A percentile compares a stretch with the other conserved stretches of the same genome.
Conservation (phyloP, 1,284 basidiomycete genomes). For the Exobasidium cylindrosporum region DNA sequence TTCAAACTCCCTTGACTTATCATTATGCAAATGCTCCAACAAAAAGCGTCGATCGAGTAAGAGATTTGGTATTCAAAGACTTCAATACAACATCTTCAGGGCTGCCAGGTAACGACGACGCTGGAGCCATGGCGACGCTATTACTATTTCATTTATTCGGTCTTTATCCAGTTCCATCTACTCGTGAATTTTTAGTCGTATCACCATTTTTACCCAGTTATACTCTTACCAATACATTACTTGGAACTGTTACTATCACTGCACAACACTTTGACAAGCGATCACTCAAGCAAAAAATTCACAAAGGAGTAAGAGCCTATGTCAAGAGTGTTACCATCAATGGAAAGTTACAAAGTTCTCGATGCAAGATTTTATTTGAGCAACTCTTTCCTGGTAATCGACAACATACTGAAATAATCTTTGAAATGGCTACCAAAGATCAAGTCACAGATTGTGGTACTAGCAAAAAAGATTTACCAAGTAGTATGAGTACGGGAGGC, state of each 20-base stretch:
- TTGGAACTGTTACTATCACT: constrained; percentile 31
- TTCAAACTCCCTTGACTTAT: constrained; percentile 34
- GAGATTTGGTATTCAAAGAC: constrained; percentile 31
- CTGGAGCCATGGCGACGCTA: constrained; percentile 69
- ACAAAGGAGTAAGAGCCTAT: constrained; percentile 18
- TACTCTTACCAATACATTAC: constrained; percentile 35
- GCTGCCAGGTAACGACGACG: constrained; percentile 60
- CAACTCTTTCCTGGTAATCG: constrained; percentile 19
- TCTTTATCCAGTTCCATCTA: constrained; percentile 63
- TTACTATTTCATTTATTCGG: constrained; percentile 64
- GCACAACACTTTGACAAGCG: constrained; percentile 31
- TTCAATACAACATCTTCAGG: constrained; percentile 30
- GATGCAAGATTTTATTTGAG: constrained; percentile 20
- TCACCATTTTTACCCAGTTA: constrained; percentile 41
- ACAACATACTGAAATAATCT: constrained; percentile 12
- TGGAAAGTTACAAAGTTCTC: constrained; percentile 16
- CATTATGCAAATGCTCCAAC: constrained; percentile 28
- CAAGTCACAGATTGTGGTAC: constrained; percentile 20
- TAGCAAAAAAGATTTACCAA: constrained; percentile 17
- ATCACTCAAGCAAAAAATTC: constrained; percentile 13
- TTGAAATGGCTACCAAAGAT: constrained; percentile 16
- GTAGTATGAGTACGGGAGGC: constrained; percentile 21
- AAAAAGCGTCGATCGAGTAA: constrained; percentile 27
- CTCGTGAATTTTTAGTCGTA: constrained; percentile 38
- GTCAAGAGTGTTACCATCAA: constrained; percentile 21